Percentiles rank a stretch among this genome's conserved stretches.
Conservation (phyloP, 768 basidiomycete genomes). For the Tulasnella sp. region DNA sequence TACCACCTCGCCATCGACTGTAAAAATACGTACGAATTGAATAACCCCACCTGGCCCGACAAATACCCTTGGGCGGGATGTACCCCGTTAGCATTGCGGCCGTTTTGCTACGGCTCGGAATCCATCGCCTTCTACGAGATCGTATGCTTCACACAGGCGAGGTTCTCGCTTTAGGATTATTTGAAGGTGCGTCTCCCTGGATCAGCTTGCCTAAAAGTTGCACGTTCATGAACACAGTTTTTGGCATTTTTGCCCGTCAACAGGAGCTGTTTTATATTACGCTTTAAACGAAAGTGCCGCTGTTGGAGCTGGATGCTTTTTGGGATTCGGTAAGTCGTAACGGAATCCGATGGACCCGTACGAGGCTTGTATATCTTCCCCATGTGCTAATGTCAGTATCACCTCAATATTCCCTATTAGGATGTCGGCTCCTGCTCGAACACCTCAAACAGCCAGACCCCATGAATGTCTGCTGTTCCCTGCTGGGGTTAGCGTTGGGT, state of each 20-base stretch:
- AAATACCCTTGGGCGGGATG: constrained; percentile 11
- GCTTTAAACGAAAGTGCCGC: constrained; percentile 25
- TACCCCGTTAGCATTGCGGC: constrained; percentile 29
- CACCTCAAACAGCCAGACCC: constrained; percentile 27
- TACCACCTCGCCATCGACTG: not conserved
- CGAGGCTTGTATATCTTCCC: not conserved
- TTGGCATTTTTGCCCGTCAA: not conserved
- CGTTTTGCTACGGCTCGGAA: constrained; percentile 18
- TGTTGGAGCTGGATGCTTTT: constrained; percentile 31
- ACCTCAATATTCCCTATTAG: not conserved
- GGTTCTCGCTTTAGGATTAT: constrained; percentile 30
- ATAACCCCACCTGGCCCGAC: not conserved
- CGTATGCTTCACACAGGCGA: constrained; percentile 23
- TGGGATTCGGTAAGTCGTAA: constrained; percentile 21
- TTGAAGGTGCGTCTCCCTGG: constrained; percentile 24
- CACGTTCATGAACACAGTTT: not conserved
- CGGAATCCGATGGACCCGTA: not conserved
- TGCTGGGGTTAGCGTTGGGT: constrained; percentile 26
- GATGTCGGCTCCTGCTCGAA: constrained; percentile 24
- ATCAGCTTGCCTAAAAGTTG: not conserved
- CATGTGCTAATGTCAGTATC: not conserved
- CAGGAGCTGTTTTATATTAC: constrained; percentile 25
- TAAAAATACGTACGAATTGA: constrained; percentile 13
- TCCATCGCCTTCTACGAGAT: constrained; percentile 27
- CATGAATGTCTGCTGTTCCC: constrained; percentile 26